Base-by-base conservation (phyloP, 805 yeast species). In the Lachancea cidri region DNA sequence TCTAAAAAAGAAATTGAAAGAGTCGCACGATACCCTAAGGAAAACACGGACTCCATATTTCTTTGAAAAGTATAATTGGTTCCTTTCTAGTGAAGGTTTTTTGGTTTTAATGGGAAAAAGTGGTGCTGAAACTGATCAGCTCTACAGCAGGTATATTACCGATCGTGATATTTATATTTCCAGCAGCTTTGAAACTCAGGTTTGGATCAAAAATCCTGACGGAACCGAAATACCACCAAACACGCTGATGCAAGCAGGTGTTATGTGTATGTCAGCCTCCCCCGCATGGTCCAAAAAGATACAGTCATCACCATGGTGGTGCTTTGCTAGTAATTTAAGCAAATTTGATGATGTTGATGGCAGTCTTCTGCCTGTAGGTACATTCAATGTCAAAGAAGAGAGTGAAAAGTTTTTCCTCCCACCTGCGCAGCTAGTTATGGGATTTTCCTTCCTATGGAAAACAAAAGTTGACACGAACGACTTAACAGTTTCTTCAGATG, bases 41-140 rank as follows among this genome's bases (percentile, higher is more conserved):
- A 78, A 75, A 29, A 66, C 84, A 24, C 73, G 97, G 35, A 70
- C 76, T 4, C 87, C 86, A 35, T 81, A 71, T 57, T 89, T 96
- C 86, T 93, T 93, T 66, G 98, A 93, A 58, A 93, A 91, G 62
- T 91, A 82, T 61, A 79, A 73, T 55, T 93, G 98, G 98, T 93
- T 93, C 56, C 70, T 89, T n/a, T 77, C 96, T 0, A 79, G 82
- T 49, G 98, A 91, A 57, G 89, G 93, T 0, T 88, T 84, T 55
- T 65, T 93, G 37, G 84, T 94, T 44, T 62, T 93, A 41, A 87
- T 89, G 35, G 98, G 97, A 1, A 78, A 87, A 48, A 96, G 93
- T 57, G 75, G 72, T 17, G 60, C 76, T 4, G 98, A 91, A 58
- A 72, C 78, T 4, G 96, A 89, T 53, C 74, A 86, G 67, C 75